Evolutionary conservation across 768 basidiomycete species (phyloP).

Genomic region (Suillus occidentalis): DNA sequence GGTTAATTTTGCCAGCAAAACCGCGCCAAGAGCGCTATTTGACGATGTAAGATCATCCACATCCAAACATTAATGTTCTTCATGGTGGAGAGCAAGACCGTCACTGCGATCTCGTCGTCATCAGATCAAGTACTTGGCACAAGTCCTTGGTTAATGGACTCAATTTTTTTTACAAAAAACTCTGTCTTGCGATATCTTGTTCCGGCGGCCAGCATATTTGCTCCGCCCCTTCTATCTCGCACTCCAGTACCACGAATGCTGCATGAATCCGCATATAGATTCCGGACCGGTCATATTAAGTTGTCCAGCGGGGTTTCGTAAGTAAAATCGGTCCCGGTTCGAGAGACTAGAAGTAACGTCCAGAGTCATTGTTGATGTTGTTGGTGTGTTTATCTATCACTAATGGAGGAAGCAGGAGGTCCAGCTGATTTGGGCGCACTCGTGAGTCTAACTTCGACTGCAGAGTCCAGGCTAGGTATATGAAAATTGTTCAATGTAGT

Average conservation of each 20-base stretch:
- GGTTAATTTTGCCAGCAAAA: neutral
- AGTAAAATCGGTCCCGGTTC: neutral
- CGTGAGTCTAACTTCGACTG: neutral
- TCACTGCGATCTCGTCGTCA: neutral
- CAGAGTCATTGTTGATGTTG: neutral
- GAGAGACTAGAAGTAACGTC: neutral
- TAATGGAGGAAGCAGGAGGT: neutral
- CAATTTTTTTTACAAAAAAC: too few relatives aligned
- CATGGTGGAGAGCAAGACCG: neutral
- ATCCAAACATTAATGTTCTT: neutral
- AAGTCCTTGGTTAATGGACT: neutral
- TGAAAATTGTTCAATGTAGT: too few relatives aligned
- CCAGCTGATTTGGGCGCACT: neutral
- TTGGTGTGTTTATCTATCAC: neutral
- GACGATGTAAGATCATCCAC: neutral
- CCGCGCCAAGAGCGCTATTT: neutral
- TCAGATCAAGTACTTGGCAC: neutral
- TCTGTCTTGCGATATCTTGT: neutral
- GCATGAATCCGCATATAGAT: neutral
- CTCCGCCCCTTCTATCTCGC: neutral
- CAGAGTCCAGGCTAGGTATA: neutral
- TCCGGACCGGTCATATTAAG: neutral
- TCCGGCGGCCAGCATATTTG: neutral
- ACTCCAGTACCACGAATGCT: neutral
- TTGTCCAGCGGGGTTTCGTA: neutral